Evolutionary conservation across 2,329 filamentous ascomycete genomes (phyloP), one percentile per base, ranked within the genome.

Genomic region (Colletotrichum agaves): DNA sequence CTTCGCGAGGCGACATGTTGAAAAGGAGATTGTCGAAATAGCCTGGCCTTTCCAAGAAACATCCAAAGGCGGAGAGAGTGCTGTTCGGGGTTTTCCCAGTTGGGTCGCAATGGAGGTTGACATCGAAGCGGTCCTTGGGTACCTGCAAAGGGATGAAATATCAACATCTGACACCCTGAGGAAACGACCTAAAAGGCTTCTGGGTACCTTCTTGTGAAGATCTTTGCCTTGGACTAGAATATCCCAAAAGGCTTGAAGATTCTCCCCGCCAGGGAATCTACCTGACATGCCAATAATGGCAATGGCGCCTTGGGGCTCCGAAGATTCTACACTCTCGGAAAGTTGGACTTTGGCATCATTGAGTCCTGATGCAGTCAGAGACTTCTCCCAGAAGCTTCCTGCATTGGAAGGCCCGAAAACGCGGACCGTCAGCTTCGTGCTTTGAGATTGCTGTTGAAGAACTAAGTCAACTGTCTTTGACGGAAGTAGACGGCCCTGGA

Each of bases 1-100:
- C 92, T 78, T 95, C 92, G 68, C 90, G 86, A 1, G 92, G 91
- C 21, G 91, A 94, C 85, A 95, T 94, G 77, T 93, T 93, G 84
- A 95, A 95, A 81, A 95, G 94, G 0, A 87, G 83, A 1, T 91
- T 87, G 73, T 95, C 92, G 71, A 95, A 94, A 11, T 90, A 81
- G 50, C 90, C 91, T 0, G 91, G 91, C 58, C 92, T 84, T 39
- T 93, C 86, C 61, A 93, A 78, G 71, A 80, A 94, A 78, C 90
- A 92, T 7, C 91, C 91, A 69, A 87, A 93, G 12, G 88, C 89
- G 2, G 90, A 90, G 71, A 90, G 85, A 31, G 85, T 89, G 55
- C 90, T 91, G 77, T 92, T 92, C 75, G 88, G 88, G 41, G 81
- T 84, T 74, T 91, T 90, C 5, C 90, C 89, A 2, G 87, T 88